These are phyloP conservation scores for Blastocystis sp. DNA, from an alignment of 352 stramenopile genomes.

Conservation along the genomic window DNA sequence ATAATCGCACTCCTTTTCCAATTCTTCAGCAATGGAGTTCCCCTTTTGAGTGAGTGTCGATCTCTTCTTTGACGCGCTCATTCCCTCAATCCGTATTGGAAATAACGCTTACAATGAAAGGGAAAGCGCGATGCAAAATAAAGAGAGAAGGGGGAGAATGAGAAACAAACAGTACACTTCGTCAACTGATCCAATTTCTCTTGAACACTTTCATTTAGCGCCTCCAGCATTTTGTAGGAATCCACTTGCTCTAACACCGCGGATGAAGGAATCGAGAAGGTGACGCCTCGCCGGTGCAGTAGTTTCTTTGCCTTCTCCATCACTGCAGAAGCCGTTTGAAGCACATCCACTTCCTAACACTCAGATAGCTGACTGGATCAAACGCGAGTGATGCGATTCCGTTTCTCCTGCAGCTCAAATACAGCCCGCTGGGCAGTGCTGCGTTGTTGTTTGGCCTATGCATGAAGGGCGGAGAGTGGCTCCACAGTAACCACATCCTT, in stretches of 20 bases:
- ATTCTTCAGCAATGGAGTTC: background rate
- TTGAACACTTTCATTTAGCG: background rate
- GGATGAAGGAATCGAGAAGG: background rate
- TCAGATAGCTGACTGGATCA: background rate
- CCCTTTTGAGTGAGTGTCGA: background rate
- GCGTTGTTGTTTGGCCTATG: background rate
- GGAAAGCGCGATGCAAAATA: no score
- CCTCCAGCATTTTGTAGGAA: background rate
- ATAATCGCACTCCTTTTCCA: background rate
- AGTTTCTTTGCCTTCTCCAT: background rate
- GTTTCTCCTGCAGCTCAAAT: background rate
- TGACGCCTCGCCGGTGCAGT: background rate
- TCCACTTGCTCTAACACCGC: background rate
- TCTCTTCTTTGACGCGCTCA: background rate
- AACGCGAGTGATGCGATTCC: background rate
- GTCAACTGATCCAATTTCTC: background rate
- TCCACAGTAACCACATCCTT: background rate
- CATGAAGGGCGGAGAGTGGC: background rate
- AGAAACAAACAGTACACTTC: background rate
- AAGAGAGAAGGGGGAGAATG: no score
- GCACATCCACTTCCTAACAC: background rate
- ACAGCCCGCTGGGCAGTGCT: background rate
- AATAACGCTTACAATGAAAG: no score
- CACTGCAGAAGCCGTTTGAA: background rate
- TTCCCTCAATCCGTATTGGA: background rate